Base-by-base conservation (phyloP, 78 protist genomes). In the Planoprotostelium fungivorum region DNA sequence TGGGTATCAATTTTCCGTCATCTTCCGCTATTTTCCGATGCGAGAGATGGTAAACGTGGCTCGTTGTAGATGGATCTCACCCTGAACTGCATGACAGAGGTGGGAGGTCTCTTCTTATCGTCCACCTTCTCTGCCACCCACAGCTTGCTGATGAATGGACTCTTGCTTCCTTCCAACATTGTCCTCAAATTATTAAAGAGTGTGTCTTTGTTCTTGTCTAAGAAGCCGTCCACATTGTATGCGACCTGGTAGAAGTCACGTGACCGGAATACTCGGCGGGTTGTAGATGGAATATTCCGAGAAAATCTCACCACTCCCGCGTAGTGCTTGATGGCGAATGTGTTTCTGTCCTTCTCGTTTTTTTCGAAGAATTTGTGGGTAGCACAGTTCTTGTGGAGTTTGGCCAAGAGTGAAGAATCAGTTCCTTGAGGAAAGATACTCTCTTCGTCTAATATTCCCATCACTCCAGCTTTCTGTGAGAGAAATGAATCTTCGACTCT, bases 191-290 rank as follows among this genome's bases (percentile, higher is more conserved):
- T 95, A 35, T 91, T 84, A 29, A 86, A 86, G 1, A 96, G 88
- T 35, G 92, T 29, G 84, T 98, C 99, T 85, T 97, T 94, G 93
- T 97, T 97, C 93, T 96, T 97, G 91, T 95, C 97, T 34, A 95
- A 87, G 93, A 98, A 98, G 35, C 95, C 97, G 31, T 25, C 87
- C 37, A 90, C 38, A n/a, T 25, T 86, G 94, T 98, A 98, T 37
- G 38, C 38, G 35, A 92, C 97, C 84, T 1, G 5, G 5, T 28
- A 51, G 16, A 25, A 16, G 16, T 51, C 31, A 51, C 73, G 73
- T 1, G 35, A 97, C 97, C 87, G 29, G 16, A 25, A 5, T 35
- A 25, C 29, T 37, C 87, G 87, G 16, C 37, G 37, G 5, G 87
- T n/a, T n/a, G n/a, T n/a, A n/a, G n/a, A 51, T 51, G 16, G 5